These are phyloP conservation scores for Nicotiana otophora DNA, from an alignment of 257 asterid species.

Conservation along the genomic window DNA sequence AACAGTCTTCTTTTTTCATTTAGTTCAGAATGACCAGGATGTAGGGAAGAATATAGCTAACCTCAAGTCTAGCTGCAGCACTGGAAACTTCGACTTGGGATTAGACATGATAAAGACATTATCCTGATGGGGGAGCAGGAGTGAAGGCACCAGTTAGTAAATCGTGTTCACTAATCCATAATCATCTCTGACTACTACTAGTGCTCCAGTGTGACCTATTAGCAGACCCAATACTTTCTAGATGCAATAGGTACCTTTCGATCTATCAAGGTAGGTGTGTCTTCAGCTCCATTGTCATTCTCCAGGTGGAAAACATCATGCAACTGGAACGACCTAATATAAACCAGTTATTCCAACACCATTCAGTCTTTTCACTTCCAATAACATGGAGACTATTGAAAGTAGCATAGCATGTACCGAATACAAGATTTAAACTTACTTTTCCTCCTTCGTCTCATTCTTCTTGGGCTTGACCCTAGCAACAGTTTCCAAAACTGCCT, in stretches of 20 bases:
- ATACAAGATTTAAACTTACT: slow-evolving; percentile 36
- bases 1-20: neutral
- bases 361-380: neutral
- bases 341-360: slow-evolving; percentile 17
- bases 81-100: slow-evolving; percentile 71
- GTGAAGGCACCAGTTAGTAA: slow-evolving; percentile 1
- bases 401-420: neutral
- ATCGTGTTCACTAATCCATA: slow-evolving; percentile 7
- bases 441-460: slow-evolving; percentile 72
- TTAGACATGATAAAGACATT: slow-evolving; percentile 78
- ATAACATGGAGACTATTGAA: neutral
- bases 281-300: slow-evolving; percentile 60
- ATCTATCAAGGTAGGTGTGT: slow-evolving; percentile 73
- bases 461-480: slow-evolving; percentile 84
- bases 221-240: neutral
- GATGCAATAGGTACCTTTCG: slow-evolving; percentile 38
- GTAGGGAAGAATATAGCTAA: slow-evolving; percentile 23
- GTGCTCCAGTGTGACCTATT: neutral
- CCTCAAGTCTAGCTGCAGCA: slow-evolving; percentile 78
- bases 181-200: slow-evolving; percentile 2
- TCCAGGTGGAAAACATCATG: slow-evolving; percentile 73
- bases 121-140: slow-evolving; percentile 36
- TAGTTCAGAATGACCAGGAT: neutral
- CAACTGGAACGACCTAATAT: slow-evolving; percentile 59
- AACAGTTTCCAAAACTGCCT: slow-evolving; percentile 88